These are phyloP conservation scores for Euphorbia peplus DNA, from an alignment of 345 rosid species.

Conservation along the genomic window DNA sequence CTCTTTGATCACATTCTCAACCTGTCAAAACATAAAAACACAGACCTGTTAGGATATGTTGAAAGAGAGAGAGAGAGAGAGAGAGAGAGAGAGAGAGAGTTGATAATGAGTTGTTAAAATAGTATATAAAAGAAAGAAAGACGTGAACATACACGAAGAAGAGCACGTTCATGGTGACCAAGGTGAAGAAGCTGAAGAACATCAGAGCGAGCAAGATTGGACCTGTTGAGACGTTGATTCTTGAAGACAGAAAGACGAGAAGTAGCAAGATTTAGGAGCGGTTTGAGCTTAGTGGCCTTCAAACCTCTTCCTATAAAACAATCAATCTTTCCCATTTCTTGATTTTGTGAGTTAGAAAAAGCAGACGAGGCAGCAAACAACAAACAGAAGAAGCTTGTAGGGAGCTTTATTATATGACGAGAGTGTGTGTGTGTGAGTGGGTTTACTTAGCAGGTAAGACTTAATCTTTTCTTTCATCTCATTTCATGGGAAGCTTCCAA, in stretches of 20 bases:
- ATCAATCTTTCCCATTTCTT: slow-evolving; percentile 71
- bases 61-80: too few relatives aligned
- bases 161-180: slow-evolving; percentile 68
- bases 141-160: slow-evolving; percentile 44
- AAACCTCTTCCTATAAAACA: slow-evolving; percentile 67
- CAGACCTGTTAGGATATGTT: too few relatives aligned
- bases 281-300: slow-evolving; percentile 61
- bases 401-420: slow-evolving; percentile 30
- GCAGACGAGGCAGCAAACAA: slow-evolving; percentile 12
- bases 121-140: background rate
- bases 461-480: background rate
- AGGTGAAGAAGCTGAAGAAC: slow-evolving; percentile 73
- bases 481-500: background rate
- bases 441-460: slow-evolving; percentile 14
- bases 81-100: too few relatives aligned
- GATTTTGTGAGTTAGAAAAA: background rate
- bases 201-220: slow-evolving; percentile 60
- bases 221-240: slow-evolving; percentile 59
- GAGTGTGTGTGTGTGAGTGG: background rate
- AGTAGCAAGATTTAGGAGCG: slow-evolving; percentile 53
- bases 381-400: slow-evolving; percentile 16
- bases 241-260: slow-evolving; percentile 67
- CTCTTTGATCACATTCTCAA: slow-evolving; percentile 63
- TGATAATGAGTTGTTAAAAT: background rate
- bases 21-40: slow-evolving; percentile 41